These are phyloP conservation scores for Fibroporia radiculosa DNA, from an alignment of 768 basidiomycete genomes.

Conservation along the genomic window DNA sequence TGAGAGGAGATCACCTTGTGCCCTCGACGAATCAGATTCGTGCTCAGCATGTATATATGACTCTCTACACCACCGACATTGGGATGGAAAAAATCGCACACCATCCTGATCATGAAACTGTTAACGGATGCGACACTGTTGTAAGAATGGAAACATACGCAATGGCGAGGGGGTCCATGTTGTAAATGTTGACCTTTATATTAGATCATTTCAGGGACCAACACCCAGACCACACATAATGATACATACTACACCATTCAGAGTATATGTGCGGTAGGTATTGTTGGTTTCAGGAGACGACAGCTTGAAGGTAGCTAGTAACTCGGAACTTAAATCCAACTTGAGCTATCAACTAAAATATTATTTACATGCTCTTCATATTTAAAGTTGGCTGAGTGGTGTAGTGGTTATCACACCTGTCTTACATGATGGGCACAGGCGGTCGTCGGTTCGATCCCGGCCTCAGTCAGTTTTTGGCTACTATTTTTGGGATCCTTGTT, in stretches of 20 bases:
- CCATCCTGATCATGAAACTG: slow-evolving; percentile 52
- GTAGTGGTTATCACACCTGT: slow-evolving; percentile 24
- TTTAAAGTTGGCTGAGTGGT: slow-evolving; percentile 19
- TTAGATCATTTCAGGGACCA: neutral
- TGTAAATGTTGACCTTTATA: neutral
- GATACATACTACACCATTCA: no score
- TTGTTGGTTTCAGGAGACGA: no score
- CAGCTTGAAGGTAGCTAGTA: no score
- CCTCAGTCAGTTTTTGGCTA: slow-evolving; percentile 15
- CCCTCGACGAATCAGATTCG: slow-evolving; percentile 71
- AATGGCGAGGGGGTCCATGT: neutral
- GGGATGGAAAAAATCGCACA: slow-evolving; percentile 96
- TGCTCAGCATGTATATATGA: slow-evolving; percentile 89
- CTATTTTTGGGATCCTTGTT: no score
- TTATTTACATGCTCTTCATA: no score
- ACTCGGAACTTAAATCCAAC: no score
- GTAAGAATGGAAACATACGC: slow-evolving; percentile 2
- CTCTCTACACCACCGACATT: slow-evolving; percentile 93
- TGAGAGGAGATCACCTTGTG: slow-evolving; percentile 56
- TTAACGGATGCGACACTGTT: neutral
- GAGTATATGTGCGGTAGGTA: no score
- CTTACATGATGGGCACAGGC: slow-evolving; percentile 17
- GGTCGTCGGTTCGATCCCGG: slow-evolving; percentile 24
- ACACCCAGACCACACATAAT: no score
- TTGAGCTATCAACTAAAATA: no score